phyloP scores from a whole-genome alignment of 257 asterid genomes.

The Mitragyna speciosa region DNA sequence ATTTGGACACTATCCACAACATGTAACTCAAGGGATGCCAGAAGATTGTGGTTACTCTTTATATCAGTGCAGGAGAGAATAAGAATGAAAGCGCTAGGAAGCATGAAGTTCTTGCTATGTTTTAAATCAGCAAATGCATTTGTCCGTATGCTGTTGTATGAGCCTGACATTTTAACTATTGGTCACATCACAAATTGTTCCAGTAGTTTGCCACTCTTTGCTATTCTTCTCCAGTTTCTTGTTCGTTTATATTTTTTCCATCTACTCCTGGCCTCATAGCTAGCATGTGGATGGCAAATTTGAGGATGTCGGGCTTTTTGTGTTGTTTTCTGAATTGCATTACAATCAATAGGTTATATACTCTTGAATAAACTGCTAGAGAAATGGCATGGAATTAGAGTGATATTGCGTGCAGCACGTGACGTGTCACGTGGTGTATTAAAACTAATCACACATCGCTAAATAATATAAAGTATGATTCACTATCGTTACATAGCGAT shows the following conservation, averaged over 20 bases:
- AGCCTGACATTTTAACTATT: constrained; percentile 9
- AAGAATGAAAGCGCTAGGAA: no score
- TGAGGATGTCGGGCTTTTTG: neutral
- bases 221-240: neutral
- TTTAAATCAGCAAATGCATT: neutral
- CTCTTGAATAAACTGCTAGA: neutral
- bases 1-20: no score
- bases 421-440: no score
- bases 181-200: neutral
- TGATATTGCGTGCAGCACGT: no score
- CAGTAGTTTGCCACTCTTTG: neutral
- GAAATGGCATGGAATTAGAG: neutral
- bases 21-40: no score
- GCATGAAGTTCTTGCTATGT: no score
- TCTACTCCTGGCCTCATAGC: neutral
- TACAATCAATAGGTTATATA: neutral
- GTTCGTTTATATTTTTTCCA: neutral
- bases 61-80: neutral
- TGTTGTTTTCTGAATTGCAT: neutral
- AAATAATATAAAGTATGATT: no score
- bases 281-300: no score
- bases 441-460: no score
- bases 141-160: neutral
- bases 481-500: no score
- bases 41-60: neutral